Conservation (phyloP, 164 flowering plant genomes). For the Santalum album region DNA sequence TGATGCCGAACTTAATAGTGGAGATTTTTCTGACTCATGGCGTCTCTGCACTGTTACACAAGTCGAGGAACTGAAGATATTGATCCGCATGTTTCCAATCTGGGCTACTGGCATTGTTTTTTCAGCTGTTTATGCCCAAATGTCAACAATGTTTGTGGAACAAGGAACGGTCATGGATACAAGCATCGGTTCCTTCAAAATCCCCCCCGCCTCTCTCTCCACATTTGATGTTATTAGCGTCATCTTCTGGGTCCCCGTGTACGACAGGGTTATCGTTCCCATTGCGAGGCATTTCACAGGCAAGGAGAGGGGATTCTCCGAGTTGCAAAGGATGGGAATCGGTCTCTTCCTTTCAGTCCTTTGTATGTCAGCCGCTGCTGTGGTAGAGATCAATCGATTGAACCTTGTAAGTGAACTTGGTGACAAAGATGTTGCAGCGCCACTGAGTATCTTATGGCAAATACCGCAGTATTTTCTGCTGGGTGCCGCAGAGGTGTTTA, state of each 20-base stretch:
- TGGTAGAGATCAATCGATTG: slow-evolving; percentile 61
- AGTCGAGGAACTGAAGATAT: slow-evolving; percentile 76
- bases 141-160: slow-evolving; percentile 83
- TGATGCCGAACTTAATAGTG: slow-evolving; percentile 42
- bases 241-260: slow-evolving; percentile 65
- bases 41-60: slow-evolving; percentile 80
- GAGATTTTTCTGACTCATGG: slow-evolving; percentile 56
- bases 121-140: slow-evolving; percentile 80
- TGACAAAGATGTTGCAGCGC: slow-evolving; percentile 36
- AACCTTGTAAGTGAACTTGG: slow-evolving; percentile 39
- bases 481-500: slow-evolving; percentile 62
- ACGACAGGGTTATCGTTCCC: slow-evolving; percentile 59
- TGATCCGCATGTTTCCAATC: slow-evolving; percentile 84
- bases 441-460: slow-evolving; percentile 65
- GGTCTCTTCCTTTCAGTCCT: slow-evolving; percentile 68
- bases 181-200: slow-evolving; percentile 62
- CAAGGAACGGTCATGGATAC: slow-evolving; percentile 82
- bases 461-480: slow-evolving; percentile 67
- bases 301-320: slow-evolving; percentile 67
- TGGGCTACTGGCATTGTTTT: slow-evolving; percentile 88
- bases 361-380: slow-evolving; percentile 71
- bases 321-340: slow-evolving; percentile 81
- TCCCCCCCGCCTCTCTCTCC: slow-evolving; percentile 79
- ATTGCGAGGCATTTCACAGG: slow-evolving; percentile 72
- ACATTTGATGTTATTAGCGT: slow-evolving; percentile 71